phyloP scores from a whole-genome alignment of 768 basidiomycete species.

The Podaxis sp. region DNA sequence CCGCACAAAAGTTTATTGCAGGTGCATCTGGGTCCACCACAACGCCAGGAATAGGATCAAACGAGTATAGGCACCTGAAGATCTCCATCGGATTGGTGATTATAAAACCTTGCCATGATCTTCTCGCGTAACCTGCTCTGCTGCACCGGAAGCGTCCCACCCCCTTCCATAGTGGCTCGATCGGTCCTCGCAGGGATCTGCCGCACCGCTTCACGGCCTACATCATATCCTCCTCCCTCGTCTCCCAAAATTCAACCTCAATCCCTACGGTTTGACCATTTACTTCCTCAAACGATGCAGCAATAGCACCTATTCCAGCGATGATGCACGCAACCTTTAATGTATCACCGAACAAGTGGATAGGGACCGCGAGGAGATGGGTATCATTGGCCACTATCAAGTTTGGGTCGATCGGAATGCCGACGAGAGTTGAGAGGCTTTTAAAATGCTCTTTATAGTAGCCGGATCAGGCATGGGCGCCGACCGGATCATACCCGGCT shows the following conservation, averaged over 20 bases:
- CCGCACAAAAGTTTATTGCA: slow-evolving; percentile 35
- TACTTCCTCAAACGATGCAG: slow-evolving; percentile 57
- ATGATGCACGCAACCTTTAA: slow-evolving; percentile 68
- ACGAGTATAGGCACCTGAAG: slow-evolving; percentile 59
- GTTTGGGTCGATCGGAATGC: slow-evolving; percentile 51
- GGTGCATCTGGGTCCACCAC: slow-evolving; percentile 5
- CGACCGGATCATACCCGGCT: slow-evolving; percentile 89
- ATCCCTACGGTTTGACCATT: slow-evolving; percentile 16
- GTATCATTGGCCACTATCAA: slow-evolving; percentile 79
- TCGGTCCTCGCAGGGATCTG: slow-evolving; percentile 61
- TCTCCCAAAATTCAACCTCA: slow-evolving; percentile 87
- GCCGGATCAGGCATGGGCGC: slow-evolving; percentile 65
- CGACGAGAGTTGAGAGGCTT: slow-evolving; percentile 53
- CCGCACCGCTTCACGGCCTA: slow-evolving; percentile 74
- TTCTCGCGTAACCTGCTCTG: slow-evolving; percentile 35
- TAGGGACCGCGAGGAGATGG: slow-evolving; percentile 78
- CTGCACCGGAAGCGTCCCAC: slow-evolving; percentile 26
- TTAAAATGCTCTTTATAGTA: slow-evolving; percentile 54
- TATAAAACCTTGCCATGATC: slow-evolving; percentile 55
- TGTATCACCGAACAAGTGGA: slow-evolving; percentile 58
- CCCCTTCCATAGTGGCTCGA: slow-evolving; percentile 37
- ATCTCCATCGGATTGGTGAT: slow-evolving; percentile 60
- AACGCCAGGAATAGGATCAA: slow-evolving; percentile 43
- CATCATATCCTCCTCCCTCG: slow-evolving; percentile 79
- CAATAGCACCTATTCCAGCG: slow-evolving; percentile 79